phyloP scores from a whole-genome alignment of 129 eudicot genomes.

The Helianthus tuberosus region DNA sequence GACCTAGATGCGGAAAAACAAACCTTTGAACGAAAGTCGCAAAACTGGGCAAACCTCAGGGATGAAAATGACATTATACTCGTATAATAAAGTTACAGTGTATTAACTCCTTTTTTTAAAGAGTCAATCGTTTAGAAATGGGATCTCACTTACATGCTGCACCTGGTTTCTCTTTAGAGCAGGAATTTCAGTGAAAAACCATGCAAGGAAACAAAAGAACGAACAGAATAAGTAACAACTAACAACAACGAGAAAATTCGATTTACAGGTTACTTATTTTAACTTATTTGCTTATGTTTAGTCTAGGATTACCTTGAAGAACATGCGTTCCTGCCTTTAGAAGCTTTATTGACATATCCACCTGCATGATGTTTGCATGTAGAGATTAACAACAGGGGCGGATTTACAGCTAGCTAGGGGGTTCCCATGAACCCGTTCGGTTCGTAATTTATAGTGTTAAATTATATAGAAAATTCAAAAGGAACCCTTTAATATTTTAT shows the following conservation, averaged over 20 bases:
- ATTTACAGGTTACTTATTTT: not conserved
- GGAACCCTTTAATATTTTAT: no score
- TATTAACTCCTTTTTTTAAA: not conserved
- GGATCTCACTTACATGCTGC: constrained; percentile 68
- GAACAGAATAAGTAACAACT: not conserved
- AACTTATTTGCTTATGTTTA: constrained; percentile 1
- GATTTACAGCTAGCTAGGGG: no score
- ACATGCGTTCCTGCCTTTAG: constrained; percentile 95
- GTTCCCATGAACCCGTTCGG: no score
- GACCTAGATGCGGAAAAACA: no score
- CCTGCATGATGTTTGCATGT: constrained; percentile 52
- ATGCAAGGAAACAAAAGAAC: constrained; percentile 39
- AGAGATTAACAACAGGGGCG: not conserved
- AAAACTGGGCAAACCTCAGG: no score
- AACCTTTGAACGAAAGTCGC: no score
- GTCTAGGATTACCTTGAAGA: constrained; percentile 39
- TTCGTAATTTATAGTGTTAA: no score
- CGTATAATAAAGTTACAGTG: constrained; percentile 4
- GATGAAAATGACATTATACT: no score
- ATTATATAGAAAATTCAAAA: no score
- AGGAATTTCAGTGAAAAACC: constrained; percentile 47
- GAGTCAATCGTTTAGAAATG: not conserved
- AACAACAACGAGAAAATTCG: not conserved
- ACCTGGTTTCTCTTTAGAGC: constrained; percentile 87
- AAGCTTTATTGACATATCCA: constrained; percentile 73